Conservation (phyloP, 129 eudicot genomes). For the Flaveria sonorensis region DNA sequence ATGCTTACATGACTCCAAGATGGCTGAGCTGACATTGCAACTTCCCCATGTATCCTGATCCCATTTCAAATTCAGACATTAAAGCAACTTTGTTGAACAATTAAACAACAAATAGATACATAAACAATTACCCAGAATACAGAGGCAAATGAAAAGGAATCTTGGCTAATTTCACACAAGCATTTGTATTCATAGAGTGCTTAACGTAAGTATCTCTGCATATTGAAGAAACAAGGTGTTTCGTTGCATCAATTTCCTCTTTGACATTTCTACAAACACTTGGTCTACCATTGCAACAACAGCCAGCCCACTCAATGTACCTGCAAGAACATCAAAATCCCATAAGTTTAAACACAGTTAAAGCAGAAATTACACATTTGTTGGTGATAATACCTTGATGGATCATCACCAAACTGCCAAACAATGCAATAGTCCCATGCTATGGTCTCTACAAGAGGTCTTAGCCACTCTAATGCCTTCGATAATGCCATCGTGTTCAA, state of each 20-base stretch:
- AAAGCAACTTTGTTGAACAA: background rate
- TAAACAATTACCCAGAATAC: slow-evolving; percentile 63
- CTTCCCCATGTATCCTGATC: slow-evolving; percentile 82
- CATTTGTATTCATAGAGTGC: slow-evolving; percentile 52
- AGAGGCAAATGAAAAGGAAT: slow-evolving; percentile 66
- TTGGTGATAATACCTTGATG: slow-evolving; percentile 57
- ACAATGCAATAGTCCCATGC: slow-evolving; percentile 82
- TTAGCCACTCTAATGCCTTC: slow-evolving; percentile 48
- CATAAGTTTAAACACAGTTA: background rate
- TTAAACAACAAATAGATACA: background rate
- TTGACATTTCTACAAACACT: slow-evolving; percentile 41
- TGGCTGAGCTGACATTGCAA: slow-evolving; percentile 60
- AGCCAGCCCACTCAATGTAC: slow-evolving; percentile 70
- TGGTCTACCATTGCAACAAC: slow-evolving; percentile 69
- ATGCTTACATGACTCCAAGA: slow-evolving; percentile 52
- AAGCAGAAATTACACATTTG: background rate
- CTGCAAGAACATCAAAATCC: slow-evolving; percentile 36
- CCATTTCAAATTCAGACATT: slow-evolving; percentile 10
- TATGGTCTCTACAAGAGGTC: slow-evolving; percentile 48
- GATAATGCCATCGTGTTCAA: slow-evolving; percentile 27
- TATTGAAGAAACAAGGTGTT: slow-evolving; percentile 26
- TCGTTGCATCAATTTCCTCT: slow-evolving; percentile 37
- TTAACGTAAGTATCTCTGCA: slow-evolving; percentile 58
- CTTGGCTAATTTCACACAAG: slow-evolving; percentile 56
- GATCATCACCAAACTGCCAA: slow-evolving; percentile 86